These are phyloP conservation scores for Typha latifolia DNA, from an alignment of 176 grass and related monocot genomes.

Conservation along the genomic window DNA sequence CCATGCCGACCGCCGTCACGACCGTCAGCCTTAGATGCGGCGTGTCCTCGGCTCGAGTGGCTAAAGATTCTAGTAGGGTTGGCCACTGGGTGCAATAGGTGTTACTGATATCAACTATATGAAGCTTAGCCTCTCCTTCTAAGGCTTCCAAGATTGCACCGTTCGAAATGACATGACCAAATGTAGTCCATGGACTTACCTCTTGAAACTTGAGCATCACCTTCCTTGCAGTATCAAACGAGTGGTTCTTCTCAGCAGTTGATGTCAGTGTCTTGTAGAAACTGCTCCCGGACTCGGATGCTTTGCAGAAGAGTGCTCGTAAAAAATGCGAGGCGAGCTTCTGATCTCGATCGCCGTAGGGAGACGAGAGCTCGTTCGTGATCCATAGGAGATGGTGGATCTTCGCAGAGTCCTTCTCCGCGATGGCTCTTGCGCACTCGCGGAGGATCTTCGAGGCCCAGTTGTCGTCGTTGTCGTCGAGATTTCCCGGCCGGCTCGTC, in stretches of 20 bases:
- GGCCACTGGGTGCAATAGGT: constrained; percentile 9
- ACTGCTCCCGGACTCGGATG: neutral
- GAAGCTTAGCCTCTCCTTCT: constrained; percentile 1
- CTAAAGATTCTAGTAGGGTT: constrained; percentile 6
- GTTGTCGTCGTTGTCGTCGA: neutral
- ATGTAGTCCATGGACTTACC: constrained; percentile 6
- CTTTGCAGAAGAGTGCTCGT: constrained; percentile 6
- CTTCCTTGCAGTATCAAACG: neutral
- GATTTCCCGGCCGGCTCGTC: neutral
- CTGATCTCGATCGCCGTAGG: neutral
- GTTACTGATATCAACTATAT: constrained; percentile 6
- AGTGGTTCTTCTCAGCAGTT: neutral
- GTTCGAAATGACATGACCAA: constrained; percentile 7
- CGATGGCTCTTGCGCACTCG: constrained; percentile 1
- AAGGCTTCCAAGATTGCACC: constrained; percentile 7
- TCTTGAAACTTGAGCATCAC: constrained; percentile 9
- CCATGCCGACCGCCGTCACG: neutral
- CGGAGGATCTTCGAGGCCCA: neutral
- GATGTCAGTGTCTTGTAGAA: neutral
- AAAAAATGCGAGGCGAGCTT: neutral
- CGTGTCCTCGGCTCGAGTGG: constrained; percentile 7
- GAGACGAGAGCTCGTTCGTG: neutral
- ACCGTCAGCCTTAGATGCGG: constrained; percentile 14
- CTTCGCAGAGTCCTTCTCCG: constrained; percentile 4
- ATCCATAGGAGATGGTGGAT: constrained; percentile 9